Base-by-base conservation (phyloP, 352 stramenopile species). In the Phytophthora sansomeana region DNA sequence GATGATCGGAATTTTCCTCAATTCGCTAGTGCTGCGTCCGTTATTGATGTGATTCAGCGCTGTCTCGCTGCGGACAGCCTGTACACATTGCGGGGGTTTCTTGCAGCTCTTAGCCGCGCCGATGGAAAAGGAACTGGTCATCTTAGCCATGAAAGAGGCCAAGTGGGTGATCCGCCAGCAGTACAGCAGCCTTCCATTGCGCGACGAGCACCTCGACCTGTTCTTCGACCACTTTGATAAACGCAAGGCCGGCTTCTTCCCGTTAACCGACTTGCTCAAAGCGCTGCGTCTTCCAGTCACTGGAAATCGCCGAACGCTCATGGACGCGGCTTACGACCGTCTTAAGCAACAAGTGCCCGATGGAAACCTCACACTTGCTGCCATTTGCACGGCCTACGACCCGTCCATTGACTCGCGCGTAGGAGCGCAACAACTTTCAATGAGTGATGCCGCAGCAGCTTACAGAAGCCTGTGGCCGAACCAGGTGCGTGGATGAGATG, bases 121-220 rank as follows among this genome's bases (percentile, higher is more conserved):
- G 78, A 95, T 24, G 41, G 61, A 6, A 79, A 77, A 29, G 72
- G 75, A 54, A 74, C 80, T n/a, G 83, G 80, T 1, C 73, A 90
- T 46, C 16, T 93, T 16, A 80, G 83, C 28, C 82, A 85, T 7
- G 85, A 94, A n/a, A 47, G 83, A 92, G 10, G 61, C 77, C 46
- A 92, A 90, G 48, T 91, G 68, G 76, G 69, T 85, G 14, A 67
- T 88, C 46, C 51, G 87, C 41, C 78, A 86, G 60, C 62, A 81
- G 39, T 61, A 83, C 33, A 58, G 35, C 38, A 51, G 72, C 8
- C 52, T 92, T 14, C 82, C 82, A 13, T 58, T 95, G 19, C 84
- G 86, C 7, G 81, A 91, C 44, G 88, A 93, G 39, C 88, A 96
- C 36, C 66, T 92, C 11, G 84, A 94, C 28, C 52, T 92, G 52